A percentile compares a stretch with the other conserved stretches of the same genome.
Conservation (phyloP, 2,329 filamentous ascomycete species). For the Graphiopsis chlorocephala region DNA sequence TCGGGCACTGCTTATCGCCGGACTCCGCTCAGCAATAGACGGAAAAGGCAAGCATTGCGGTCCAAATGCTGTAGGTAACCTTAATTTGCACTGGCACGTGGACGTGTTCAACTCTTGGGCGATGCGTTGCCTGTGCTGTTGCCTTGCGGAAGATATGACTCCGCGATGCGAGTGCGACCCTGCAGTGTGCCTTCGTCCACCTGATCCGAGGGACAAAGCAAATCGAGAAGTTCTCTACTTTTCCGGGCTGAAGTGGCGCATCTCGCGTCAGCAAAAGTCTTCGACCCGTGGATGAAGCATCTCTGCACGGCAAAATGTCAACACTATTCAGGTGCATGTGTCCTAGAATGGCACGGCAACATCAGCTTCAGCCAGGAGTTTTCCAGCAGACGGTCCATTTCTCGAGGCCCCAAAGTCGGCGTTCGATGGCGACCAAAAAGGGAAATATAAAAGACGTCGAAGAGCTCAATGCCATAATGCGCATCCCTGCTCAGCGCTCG, state of each 20-base stretch:
- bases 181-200: background rate
- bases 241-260: background rate
- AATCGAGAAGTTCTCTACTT: background rate
- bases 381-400: too few species aligned
- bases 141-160: background rate
- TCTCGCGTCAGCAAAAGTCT: background rate
- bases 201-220: background rate
- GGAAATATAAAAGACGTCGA: background rate
- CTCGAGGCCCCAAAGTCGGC: too few species aligned
- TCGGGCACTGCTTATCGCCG: background rate
- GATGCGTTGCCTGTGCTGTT: background rate
- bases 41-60: background rate
- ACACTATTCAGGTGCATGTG: too few species aligned
- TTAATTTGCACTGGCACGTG: background rate
- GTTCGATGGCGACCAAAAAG: background rate
- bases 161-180: background rate
- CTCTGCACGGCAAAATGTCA: background rate
- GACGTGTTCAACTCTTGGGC: background rate
- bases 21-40: background rate
- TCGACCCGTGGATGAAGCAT: background rate
- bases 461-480: background rate
- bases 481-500: background rate
- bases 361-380: too few species aligned
- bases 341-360: too few species aligned
- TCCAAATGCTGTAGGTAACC: background rate